Conservation (phyloP, 2,329 filamentous ascomycete species). For the Basipetospora sp. region DNA sequence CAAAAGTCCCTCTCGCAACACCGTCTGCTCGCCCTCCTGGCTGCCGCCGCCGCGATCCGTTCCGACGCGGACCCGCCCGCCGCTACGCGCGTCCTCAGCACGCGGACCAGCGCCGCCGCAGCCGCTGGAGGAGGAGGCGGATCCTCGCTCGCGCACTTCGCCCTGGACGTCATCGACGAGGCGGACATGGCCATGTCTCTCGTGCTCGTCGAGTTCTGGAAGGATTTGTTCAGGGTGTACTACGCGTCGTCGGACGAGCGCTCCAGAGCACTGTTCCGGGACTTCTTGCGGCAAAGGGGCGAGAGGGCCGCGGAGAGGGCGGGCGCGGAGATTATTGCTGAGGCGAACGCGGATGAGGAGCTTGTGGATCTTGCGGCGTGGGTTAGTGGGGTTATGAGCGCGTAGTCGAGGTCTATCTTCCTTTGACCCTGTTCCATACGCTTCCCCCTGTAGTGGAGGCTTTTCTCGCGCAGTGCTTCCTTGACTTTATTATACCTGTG, state of each 20-base stretch:
- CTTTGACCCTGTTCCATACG: too few species aligned
- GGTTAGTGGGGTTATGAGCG: neutral
- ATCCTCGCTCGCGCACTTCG: constrained; percentile 31
- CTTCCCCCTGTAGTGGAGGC: too few species aligned
- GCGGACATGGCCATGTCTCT: constrained; percentile 6
- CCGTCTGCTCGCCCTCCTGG: constrained; percentile 3
- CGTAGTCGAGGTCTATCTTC: too few species aligned
- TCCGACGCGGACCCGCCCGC: too few species aligned
- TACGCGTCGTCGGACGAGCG: neutral
- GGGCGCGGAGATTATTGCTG: constrained; percentile 2
- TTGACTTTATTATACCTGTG: too few species aligned
- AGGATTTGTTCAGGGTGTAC: constrained; percentile 2
- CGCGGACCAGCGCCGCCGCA: constrained; percentile 18
- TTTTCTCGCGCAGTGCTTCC: too few species aligned
- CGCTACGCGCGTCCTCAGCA: too few species aligned
- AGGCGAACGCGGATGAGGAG: constrained; percentile 4
- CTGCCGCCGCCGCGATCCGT: neutral
- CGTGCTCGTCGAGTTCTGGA: constrained; percentile 5
- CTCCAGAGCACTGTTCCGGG: too few species aligned
- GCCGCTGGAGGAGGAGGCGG: constrained; percentile 18
- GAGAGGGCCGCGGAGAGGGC: constrained; percentile 3
- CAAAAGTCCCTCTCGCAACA: constrained; percentile 5
- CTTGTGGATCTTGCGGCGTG: constrained; percentile 1
- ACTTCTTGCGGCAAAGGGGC: neutral
- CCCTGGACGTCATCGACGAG: constrained; percentile 16